phyloP scores from a whole-genome alignment of 257 asterid species.

The Salvia rosmarinus region DNA sequence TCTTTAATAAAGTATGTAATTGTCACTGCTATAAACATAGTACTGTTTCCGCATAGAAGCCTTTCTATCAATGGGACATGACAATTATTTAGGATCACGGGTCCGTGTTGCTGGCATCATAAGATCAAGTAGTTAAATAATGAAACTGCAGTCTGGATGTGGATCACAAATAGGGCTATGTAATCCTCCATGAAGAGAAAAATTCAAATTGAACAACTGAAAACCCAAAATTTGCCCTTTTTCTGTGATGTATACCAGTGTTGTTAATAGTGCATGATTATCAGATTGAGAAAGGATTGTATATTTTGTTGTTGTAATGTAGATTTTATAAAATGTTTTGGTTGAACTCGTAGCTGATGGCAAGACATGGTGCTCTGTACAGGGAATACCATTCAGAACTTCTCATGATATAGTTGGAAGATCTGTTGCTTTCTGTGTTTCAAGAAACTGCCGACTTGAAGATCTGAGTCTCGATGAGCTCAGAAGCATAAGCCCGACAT shows the following conservation, averaged over 20 bases:
- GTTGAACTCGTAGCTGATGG: conserved; percentile 25
- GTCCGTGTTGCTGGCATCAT: conserved; percentile 19
- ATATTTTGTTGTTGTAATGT: not conserved
- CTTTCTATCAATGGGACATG: conserved; percentile 8
- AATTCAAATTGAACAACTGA: not conserved
- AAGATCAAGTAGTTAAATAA: not conserved
- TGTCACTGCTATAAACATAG: not conserved
- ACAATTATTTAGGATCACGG: not conserved
- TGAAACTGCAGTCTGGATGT: not conserved
- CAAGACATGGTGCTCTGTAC: conserved; percentile 24
- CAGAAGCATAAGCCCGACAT: conserved; percentile 55
- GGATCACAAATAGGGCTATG: not conserved
- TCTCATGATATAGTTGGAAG: conserved; percentile 93
- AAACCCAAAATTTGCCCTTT: not conserved
- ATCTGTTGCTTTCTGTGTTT: conserved; percentile 79
- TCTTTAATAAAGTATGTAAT: not conserved
- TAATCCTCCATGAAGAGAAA: not conserved
- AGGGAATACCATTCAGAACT: conserved; percentile 95
- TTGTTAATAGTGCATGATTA: not conserved
- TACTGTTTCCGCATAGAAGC: not conserved
- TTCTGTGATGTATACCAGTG: not conserved
- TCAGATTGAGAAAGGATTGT: not conserved
- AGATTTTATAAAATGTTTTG: not conserved
- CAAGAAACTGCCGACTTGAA: conserved; percentile 63
- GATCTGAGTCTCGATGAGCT: conserved; percentile 72